Percentiles rank a stretch among this genome's conserved stretches.
phyloP scores from a whole-genome alignment of 805 yeast species.

The Dipodascus albidus region DNA sequence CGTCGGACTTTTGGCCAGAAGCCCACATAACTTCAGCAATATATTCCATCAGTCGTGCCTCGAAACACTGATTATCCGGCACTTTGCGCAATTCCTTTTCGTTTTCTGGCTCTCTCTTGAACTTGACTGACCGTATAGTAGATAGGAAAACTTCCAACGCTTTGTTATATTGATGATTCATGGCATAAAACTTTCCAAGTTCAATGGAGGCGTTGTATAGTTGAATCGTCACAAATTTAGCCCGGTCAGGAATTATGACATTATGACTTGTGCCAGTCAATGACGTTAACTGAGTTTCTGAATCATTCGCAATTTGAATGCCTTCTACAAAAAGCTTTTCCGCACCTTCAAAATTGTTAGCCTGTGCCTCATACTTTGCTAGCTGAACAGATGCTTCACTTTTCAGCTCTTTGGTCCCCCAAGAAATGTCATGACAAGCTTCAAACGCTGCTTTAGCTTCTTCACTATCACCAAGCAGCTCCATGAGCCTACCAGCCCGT shows the following conservation, averaged over 20 bases:
- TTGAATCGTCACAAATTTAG: conserved; percentile 4
- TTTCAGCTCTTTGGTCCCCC: conserved; percentile 18
- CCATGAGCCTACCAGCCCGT: conserved; percentile 19
- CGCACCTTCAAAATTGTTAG: conserved; percentile 2
- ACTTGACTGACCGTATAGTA: conserved; percentile 15
- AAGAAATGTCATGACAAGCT: conserved; percentile 18
- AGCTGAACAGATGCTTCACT: conserved; percentile 17
- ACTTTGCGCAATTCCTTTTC: not conserved
- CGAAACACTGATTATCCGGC: conserved; percentile 11
- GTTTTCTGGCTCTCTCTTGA: conserved; percentile 1
- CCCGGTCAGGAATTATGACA: conserved; percentile 4
- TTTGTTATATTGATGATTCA: conserved; percentile 6
- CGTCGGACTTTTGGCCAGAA: conserved; percentile 13
- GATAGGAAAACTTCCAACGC: conserved; percentile 18
- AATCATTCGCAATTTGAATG: conserved; percentile 5
- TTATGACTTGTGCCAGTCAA: not conserved
- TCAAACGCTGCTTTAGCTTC: conserved; percentile 19
- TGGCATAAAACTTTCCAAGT: conserved; percentile 14
- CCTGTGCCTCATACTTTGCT: conserved; percentile 6
- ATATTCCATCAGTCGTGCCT: conserved; percentile 12
- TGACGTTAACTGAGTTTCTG: not conserved
- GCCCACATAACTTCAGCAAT: conserved; percentile 21
- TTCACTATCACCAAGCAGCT: conserved; percentile 9
- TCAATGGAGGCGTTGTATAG: conserved; percentile 14
- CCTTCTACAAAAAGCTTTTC: conserved; percentile 4